These are phyloP conservation scores for Chaetothyriales sp. DNA, from an alignment of 2,329 filamentous ascomycete species.

Conservation along the genomic window DNA sequence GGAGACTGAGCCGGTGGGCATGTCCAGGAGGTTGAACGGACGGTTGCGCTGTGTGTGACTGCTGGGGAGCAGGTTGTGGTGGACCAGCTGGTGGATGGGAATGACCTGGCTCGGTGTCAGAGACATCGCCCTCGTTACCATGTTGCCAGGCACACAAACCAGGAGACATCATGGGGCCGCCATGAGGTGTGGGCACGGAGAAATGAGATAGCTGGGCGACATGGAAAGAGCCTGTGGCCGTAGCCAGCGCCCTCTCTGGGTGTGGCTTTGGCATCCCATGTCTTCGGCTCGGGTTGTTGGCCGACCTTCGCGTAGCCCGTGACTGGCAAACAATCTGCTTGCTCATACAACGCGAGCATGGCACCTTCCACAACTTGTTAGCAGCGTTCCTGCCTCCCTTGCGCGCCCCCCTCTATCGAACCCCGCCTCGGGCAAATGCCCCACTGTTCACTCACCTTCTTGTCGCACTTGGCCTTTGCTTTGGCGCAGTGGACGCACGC, in stretches of 20 bases:
- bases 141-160: constrained; percentile 7
- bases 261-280: constrained; percentile 11
- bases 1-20: constrained; percentile 10
- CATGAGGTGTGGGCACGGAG: constrained; percentile 7
- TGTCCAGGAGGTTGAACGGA: neutral
- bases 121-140: neutral
- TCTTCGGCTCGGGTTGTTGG: constrained; percentile 15
- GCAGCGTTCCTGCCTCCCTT: neutral
- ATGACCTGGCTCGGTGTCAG: neutral
- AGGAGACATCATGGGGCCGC: constrained; percentile 10
- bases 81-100: neutral
- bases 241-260: constrained; percentile 14
- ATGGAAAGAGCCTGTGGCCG: constrained; percentile 14
- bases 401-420: neutral
- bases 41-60: neutral
- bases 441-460: constrained; percentile 15
- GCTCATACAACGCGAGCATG: constrained; percentile 18
- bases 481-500: constrained; percentile 18
- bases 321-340: constrained; percentile 18
- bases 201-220: constrained; percentile 15
- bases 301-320: constrained; percentile 16
- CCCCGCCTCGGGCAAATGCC: neutral
- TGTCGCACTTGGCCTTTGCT: constrained; percentile 19
- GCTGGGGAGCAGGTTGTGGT: neutral
- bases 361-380: constrained; percentile 9